A percentile compares a stretch with the other conserved stretches of the same genome.
These are phyloP conservation scores for Penicillium crustosum DNA, from an alignment of 2,329 filamentous ascomycete species.

Conservation along the genomic window DNA sequence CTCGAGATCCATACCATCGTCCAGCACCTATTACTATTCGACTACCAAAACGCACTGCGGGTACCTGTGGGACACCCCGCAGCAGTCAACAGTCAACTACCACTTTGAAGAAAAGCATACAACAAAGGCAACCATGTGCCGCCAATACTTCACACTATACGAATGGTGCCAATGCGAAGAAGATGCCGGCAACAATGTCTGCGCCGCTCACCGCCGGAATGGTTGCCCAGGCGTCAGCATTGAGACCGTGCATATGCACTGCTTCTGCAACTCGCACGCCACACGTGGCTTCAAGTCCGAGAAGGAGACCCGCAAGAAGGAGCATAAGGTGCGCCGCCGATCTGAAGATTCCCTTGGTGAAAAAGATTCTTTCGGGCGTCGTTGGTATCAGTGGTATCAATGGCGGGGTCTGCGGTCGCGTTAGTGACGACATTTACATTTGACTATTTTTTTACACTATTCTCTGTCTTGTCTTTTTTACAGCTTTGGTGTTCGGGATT, in stretches of 20 bases:
- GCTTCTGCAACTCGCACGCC: slow-evolving; percentile 40
- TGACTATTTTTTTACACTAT: slow-evolving; percentile 1
- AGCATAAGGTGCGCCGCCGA: slow-evolving; percentile 22
- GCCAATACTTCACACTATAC: slow-evolving; percentile 39
- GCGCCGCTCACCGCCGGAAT: slow-evolving; percentile 28
- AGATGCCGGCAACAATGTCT: slow-evolving; percentile 34
- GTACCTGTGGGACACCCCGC: not conserved
- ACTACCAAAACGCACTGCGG: not conserved
- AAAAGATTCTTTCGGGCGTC: slow-evolving; percentile 24
- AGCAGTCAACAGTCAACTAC: not conserved
- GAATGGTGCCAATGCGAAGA: slow-evolving; percentile 43
- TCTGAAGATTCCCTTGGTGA: slow-evolving; percentile 27
- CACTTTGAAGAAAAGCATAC: not conserved
- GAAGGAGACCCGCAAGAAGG: slow-evolving; percentile 31
- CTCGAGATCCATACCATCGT: not conserved
- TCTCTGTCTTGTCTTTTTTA: slow-evolving; percentile 8
- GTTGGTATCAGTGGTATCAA: slow-evolving; percentile 35
- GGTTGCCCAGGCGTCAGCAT: slow-evolving; percentile 33
- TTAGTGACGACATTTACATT: slow-evolving; percentile 5
- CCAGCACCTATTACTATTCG: not conserved
- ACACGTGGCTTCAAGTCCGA: slow-evolving; percentile 34
- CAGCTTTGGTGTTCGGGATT: slow-evolving; percentile 22
- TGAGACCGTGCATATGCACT: slow-evolving; percentile 43
- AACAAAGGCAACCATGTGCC: slow-evolving; percentile 32
- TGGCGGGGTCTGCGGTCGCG: slow-evolving; percentile 28